Base-by-base conservation (phyloP, 2,329 filamentous ascomycete species). In the Dactylellina leptospora region DNA sequence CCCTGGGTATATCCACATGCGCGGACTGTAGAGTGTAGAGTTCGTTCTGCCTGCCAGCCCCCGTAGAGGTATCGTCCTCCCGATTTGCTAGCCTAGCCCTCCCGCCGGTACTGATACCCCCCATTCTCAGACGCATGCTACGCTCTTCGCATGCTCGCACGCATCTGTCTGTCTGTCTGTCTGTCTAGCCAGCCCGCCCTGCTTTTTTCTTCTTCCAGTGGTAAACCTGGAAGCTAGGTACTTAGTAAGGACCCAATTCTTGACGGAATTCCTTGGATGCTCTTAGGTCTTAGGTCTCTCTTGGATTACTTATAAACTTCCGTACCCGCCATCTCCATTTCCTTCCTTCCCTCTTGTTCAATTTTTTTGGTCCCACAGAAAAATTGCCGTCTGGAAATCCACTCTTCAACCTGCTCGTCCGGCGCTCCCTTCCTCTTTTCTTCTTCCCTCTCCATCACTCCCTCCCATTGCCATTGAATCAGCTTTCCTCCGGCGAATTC, bases 261-360 rank as follows among this genome's bases (percentile, higher is more conserved):
- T 54, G 16, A 18, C 8, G 9, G 18, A 54, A 54, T 25, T 36
- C 23, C 28, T 30, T 3, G 11, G 48, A 10, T 36, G 13, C 48
- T 51, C 27, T 16, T 11, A 16, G 13, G 6, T 20, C 13, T 36
- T 13, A 36, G 45, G 61, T 53, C 45, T 38, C 33, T 40, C 36
- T 48, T 23, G 25, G 48, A 22, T 16, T 20, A 63, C 40, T 68
- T 59, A 68, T 58, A 68, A 68, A 68, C 53, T 36, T 45, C 56
- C 48, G 56, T 58, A 40, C 64, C 64, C 64, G 64, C 64, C 64
- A 71, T 71, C 64, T 53, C 27, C 25, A 58, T 71, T 71, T 53
- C 25, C 25, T 54, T 16, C 40, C 48, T n/a, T 22, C 36, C 28
- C 22, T 40, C 51, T 45, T 22, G 22, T 28, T 42, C 28, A 10